A percentile compares a stretch with the other conserved stretches of the same genome.
Conservation (phyloP, 176 grass and related monocot species). For the Musa schizocarpa region DNA sequence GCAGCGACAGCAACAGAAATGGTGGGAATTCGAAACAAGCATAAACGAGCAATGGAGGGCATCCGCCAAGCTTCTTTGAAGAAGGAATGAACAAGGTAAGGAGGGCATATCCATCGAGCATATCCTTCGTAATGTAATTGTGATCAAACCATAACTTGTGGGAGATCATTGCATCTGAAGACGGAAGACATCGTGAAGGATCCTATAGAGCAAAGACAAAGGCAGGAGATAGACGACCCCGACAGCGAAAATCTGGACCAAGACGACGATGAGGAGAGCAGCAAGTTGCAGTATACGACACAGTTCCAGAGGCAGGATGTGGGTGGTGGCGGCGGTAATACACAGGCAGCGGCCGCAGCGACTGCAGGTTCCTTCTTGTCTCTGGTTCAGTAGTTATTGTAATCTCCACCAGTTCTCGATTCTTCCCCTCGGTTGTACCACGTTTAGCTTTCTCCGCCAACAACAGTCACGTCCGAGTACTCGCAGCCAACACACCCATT, state of each 20-base stretch:
- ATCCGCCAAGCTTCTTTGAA: conserved; percentile 28
- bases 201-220: conserved; percentile 46
- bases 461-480: conserved; percentile 16
- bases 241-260: conserved; percentile 42
- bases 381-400: conserved; percentile 69
- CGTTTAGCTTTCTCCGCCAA: conserved; percentile 47
- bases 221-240: conserved; percentile 39
- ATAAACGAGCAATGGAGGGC: conserved; percentile 43
- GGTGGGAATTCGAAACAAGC: conserved; percentile 22
- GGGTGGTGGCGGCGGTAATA: conserved; percentile 22
- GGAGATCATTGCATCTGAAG: conserved; percentile 71
- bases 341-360: background rate
- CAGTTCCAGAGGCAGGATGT: conserved; percentile 54
- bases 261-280: conserved; percentile 34
- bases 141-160: conserved; percentile 28
- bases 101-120: background rate
- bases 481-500: background rate
- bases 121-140: conserved; percentile 9
- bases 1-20: conserved; percentile 18
- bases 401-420: conserved; percentile 1
- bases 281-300: conserved; percentile 78
- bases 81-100: conserved; percentile 68
- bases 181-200: conserved; percentile 87
- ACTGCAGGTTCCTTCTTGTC: conserved; percentile 69
- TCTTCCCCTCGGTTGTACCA: conserved; percentile 15